phyloP scores from a whole-genome alignment of 1,284 basidiomycete genomes.

The Ustilago loliicola region DNA sequence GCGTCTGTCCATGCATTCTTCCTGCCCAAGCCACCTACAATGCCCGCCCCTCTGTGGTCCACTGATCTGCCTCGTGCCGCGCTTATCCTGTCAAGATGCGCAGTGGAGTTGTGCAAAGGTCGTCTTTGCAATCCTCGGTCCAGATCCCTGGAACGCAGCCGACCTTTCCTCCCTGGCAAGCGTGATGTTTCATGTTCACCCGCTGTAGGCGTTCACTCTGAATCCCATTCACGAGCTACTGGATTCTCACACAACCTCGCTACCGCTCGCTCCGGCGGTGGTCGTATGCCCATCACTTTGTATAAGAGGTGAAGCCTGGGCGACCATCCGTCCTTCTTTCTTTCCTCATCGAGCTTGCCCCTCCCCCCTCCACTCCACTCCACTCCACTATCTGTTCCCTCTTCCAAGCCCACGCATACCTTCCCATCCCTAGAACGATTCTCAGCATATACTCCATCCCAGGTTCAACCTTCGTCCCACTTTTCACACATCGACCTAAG shows the following conservation, averaged over 20 bases:
- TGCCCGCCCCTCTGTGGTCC: background rate
- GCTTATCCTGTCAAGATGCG: constrained; percentile 38
- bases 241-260: background rate
- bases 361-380: constrained; percentile 26
- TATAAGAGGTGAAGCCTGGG: constrained; percentile 21
- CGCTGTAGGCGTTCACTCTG: too few species aligned
- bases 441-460: background rate
- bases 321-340: background rate
- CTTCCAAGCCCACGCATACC: background rate
- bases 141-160: background rate
- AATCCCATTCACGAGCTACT: too few species aligned
- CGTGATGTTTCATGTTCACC: background rate
- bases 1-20: background rate
- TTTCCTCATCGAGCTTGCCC: constrained; percentile 34
- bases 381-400: background rate
- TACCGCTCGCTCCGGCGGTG: background rate
- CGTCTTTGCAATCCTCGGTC: background rate
- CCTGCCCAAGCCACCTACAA: background rate
- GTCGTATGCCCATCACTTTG: background rate
- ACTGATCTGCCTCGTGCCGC: constrained; percentile 3
- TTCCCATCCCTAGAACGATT: background rate
- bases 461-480: background rate
- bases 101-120: constrained; percentile 29
- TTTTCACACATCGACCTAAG: background rate
- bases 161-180: constrained; percentile 4